phyloP scores from a whole-genome alignment of 176 grass and related monocot genomes.

The Raddia distichophylla region DNA sequence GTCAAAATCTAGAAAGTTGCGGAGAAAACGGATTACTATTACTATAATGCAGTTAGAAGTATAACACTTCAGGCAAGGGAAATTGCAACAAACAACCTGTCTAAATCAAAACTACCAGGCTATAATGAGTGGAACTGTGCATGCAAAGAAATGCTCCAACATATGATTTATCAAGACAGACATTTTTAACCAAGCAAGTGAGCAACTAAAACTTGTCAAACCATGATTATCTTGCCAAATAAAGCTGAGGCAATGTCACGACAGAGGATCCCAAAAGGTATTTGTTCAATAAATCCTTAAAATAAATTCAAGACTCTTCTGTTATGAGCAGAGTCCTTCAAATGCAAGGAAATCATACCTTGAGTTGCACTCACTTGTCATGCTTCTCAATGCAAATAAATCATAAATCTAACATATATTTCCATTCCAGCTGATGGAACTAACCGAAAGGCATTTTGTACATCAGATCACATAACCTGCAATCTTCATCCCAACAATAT shows the following conservation, averaged over 20 bases:
- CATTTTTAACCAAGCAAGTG: background rate
- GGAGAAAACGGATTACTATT: background rate
- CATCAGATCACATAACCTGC: background rate
- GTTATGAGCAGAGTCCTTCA: background rate
- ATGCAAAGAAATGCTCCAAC: background rate
- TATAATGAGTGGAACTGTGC: background rate
- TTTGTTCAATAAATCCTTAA: background rate
- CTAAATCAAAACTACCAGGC: background rate
- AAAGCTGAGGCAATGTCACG: background rate
- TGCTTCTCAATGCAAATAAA: background rate
- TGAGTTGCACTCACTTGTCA: background rate
- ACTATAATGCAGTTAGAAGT: background rate
- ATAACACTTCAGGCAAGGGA: slow-evolving; percentile 8
- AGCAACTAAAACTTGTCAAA: background rate
- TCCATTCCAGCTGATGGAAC: background rate
- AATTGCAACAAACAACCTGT: background rate
- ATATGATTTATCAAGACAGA: background rate
- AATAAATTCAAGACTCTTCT: background rate
- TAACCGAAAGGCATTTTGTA: background rate
- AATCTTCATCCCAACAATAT: background rate
- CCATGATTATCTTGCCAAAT: background rate
- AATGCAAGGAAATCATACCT: background rate
- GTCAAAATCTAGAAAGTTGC: slow-evolving; percentile 26
- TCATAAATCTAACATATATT: background rate
- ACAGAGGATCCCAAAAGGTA: background rate